phyloP scores from a whole-genome alignment of 306 rosid genomes.

The Vigna reflexopilosa region DNA sequence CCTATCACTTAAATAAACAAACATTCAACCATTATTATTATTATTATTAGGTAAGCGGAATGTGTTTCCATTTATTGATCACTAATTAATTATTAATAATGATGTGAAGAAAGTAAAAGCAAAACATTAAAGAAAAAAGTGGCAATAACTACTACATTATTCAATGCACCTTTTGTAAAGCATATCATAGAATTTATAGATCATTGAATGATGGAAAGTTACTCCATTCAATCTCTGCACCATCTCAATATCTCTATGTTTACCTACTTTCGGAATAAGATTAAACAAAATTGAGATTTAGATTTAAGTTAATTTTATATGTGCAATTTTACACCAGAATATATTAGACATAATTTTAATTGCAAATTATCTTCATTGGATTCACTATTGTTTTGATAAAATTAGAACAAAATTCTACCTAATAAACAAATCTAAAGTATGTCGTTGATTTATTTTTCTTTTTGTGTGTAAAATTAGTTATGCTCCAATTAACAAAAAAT shows the following conservation, averaged over 20 bases:
- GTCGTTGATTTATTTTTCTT: not conserved
- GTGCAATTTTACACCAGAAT: not conserved
- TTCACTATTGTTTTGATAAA: not conserved
- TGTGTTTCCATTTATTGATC: no score
- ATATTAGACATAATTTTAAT: not conserved
- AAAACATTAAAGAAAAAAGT: not conserved
- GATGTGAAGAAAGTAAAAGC: not conserved
- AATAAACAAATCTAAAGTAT: not conserved
- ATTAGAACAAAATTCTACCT: not conserved
- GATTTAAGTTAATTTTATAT: not conserved
- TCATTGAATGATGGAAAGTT: not conserved
- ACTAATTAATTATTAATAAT: not conserved
- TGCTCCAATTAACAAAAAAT: not conserved
- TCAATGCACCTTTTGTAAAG: not conserved
- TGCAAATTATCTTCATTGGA: not conserved
- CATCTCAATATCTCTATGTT: not conserved
- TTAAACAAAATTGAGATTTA: not conserved
- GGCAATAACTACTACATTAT: conserved; percentile 8
- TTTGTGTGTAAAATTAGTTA: not conserved
- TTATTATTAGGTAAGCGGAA: no score
- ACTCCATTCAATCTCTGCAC: conserved; percentile 1
- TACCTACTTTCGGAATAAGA: not conserved
- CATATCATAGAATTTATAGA: not conserved
- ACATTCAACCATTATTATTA: no score
- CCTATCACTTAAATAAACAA: no score